These are phyloP conservation scores for Cinnamomum chago DNA, from an alignment of 164 flowering plant genomes.

Conservation along the genomic window DNA sequence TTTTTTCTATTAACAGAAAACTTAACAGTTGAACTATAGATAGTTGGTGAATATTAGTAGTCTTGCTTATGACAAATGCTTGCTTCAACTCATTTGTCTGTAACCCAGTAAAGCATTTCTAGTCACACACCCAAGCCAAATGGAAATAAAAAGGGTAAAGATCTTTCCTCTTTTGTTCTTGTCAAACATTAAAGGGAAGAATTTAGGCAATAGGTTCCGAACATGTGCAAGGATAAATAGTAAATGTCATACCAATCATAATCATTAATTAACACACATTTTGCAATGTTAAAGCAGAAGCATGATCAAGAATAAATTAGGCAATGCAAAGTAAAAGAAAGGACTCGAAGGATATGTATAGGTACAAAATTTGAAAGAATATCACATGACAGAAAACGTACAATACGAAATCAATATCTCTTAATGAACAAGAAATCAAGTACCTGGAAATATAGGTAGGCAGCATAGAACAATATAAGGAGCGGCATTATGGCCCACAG, in stretches of 20 bases:
- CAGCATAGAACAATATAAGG: slow-evolving; percentile 77
- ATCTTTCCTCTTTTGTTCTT: no score
- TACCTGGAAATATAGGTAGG: slow-evolving; percentile 97
- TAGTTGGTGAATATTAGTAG: no score
- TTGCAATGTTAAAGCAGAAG: neutral
- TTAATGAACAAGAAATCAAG: neutral
- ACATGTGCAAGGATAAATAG: no score
- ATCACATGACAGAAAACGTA: neutral
- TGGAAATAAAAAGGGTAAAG: no score
- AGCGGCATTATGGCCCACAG: slow-evolving; percentile 99
- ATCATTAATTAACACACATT: neutral
- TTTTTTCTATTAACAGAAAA: no score
- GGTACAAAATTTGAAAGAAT: neutral
- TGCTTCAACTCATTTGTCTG: no score
- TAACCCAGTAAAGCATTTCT: no score
- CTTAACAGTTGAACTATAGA: no score
- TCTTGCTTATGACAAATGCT: no score
- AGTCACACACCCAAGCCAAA: no score
- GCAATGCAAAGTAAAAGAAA: neutral
- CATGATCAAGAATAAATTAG: neutral
- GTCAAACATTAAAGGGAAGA: no score
- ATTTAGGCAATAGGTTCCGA: no score
- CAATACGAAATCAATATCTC: neutral
- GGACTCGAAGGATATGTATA: neutral
- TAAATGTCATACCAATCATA: neutral